Conservation (phyloP, 1,284 basidiomycete species). For the Puccinia novopanici region DNA sequence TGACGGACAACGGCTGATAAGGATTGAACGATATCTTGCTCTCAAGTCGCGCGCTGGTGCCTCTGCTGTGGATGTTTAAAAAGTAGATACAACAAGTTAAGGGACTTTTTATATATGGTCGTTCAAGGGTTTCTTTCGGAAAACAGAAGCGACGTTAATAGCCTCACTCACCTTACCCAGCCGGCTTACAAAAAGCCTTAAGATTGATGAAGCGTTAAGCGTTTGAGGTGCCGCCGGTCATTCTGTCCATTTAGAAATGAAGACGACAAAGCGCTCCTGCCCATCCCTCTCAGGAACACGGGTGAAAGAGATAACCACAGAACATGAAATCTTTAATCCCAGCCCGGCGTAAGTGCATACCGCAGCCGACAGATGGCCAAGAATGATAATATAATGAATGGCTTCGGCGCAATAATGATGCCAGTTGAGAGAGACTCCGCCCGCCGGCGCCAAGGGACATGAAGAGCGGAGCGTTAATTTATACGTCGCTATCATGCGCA, state of each 20-base stretch:
- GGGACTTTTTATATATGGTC: neutral
- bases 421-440: neutral
- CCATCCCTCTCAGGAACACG: neutral
- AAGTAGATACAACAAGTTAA: neutral
- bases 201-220: too few relatives aligned
- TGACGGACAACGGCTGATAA: neutral
- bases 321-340: neutral
- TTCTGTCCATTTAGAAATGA: neutral
- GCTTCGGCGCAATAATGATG: too few relatives aligned
- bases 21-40: neutral
- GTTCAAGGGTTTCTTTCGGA: too few relatives aligned
- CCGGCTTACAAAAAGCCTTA: too few relatives aligned
- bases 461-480: neutral
- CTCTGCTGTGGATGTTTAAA: neutral
- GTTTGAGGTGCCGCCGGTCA: too few relatives aligned
- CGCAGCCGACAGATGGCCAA: neutral
- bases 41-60: neutral
- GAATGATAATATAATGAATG: neutral
- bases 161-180: too few relatives aligned
- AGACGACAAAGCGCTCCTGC: neutral
- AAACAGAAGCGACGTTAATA: too few relatives aligned
- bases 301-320: neutral
- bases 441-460: neutral
- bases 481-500: conserved; percentile 9
- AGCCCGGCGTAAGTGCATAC: neutral